Evolutionary conservation across 202 grass and related monocot genomes (phyloP), one percentile per base, ranked within the genome.

Genomic region (Eragrostis tef): DNA sequence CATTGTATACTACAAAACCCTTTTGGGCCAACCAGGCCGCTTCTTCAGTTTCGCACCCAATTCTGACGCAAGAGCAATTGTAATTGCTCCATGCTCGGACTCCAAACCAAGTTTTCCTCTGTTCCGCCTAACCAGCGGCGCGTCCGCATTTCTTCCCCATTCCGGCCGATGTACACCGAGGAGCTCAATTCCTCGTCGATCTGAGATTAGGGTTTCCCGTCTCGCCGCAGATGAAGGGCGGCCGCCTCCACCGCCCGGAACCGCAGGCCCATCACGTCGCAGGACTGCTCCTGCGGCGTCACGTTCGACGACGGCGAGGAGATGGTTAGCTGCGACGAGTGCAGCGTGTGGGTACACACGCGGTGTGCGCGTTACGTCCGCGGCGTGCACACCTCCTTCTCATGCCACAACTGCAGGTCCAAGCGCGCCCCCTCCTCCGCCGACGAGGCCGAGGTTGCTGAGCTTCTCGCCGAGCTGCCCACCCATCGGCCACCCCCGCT

Each of bases 261-360:
- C n/a, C n/a, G n/a, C n/a, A n/a, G n/a, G n/a, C n/a, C n/a, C n/a
- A n/a, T n/a, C n/a, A n/a, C n/a, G n/a, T n/a, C n/a, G n/a, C n/a
- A n/a, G n/a, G 95, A 98, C 68, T 98, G 95, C 88, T 98, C 95
- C 9, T 98, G 95, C 77, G 92, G 95, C 68, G 92, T 98, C 22
- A 98, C 88, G 16, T 93, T 94, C 87, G 92, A 98, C 70, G 92
- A 98, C 69, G 95, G 95, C 58, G 95, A 98, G 87, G 95, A 98
- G 92, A 98, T 98, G 95, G 95, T 98, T 15, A 94, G 92, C 76
- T 98, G 95, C 84, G 92, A 98, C 85, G 88, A 94, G 76, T 98
- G 95, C 84, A 93, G 67, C 67, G 90, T 98, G 26, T 98, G 95
- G 95, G 95, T 94, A 71, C 95, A 98, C 85, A 98, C 95, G 51